Evolutionary conservation across 768 basidiomycete genomes (phyloP).

Genomic region (Heimioporus sp.): DNA sequence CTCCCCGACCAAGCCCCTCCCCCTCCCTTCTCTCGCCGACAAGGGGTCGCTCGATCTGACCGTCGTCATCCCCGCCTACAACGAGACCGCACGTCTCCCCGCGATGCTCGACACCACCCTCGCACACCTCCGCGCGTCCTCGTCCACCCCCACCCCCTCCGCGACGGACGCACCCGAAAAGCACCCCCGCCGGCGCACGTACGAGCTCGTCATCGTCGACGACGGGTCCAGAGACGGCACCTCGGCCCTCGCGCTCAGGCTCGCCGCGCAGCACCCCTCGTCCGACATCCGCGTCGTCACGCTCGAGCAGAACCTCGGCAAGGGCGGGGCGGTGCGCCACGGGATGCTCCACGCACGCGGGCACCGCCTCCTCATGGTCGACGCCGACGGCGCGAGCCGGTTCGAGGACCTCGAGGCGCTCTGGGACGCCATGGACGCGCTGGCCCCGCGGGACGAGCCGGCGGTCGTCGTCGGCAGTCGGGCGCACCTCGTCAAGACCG

Average conservation of each 20-base stretch:
- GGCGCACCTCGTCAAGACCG: conserved; percentile 89
- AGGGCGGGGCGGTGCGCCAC: conserved; percentile 91
- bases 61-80: conserved; percentile 89
- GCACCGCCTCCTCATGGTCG: conserved; percentile 79
- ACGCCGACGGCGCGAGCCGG: conserved; percentile 91
- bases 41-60: conserved; percentile 65
- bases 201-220: conserved; percentile 86
- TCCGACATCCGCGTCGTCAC: conserved; percentile 75
- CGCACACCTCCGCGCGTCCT: conserved; percentile 50
- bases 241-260: conserved; percentile 54
- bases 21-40: conserved; percentile 56
- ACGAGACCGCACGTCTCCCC: conserved; percentile 82
- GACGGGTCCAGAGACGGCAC: conserved; percentile 87
- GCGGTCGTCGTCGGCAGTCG: conserved; percentile 84
- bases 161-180: no score
- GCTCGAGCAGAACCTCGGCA: conserved; percentile 80
- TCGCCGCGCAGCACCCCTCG: conserved; percentile 55
- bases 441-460: conserved; percentile 47
- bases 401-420: conserved; percentile 83
- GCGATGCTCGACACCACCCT: conserved; percentile 80
- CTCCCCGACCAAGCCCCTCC: no score
- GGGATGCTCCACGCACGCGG: conserved; percentile 86
- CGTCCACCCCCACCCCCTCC: conserved; percentile 21
- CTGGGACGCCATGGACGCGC: conserved; percentile 69
- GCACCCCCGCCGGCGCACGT: conserved; percentile 40